Evolutionary conservation across 2,329 filamentous ascomycete species (phyloP), one percentile per base, ranked within the genome.

Genomic region (Penicillium sp.): DNA sequence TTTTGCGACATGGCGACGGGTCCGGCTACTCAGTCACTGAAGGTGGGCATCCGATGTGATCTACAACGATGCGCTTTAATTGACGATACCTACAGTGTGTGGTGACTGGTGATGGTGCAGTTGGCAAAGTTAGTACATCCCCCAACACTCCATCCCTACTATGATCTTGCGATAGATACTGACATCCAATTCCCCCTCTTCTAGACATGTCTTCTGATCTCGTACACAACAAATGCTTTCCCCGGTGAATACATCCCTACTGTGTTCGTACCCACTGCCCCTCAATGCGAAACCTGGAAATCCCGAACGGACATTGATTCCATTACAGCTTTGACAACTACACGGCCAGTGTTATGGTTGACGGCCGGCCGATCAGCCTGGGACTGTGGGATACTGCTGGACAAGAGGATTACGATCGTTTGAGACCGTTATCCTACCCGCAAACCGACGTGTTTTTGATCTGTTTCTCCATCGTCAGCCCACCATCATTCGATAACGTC

Each of bases 241-340:
- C 94, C 94, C n/a, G 94, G 94, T 78, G 94, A 99, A 83, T 99
- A 99, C 79, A 97, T 99, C 70, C 94, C 94, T 67, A 99, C 94
- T 70, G 94, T 99, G 75, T 78, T 66, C 68, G 75, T 76, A 55
- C 47, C 63, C 64, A 17, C 47, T 55, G 53, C 70, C 60, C 65
- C 55, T 43, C 19, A 47, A 49, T 43, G 60, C 39, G 25, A 68
- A 41, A 21, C 48, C 33, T 38, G 48, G 12, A 33, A 41, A 41
- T 42, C 50, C 15, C 38, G 29, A 53, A 49, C 49, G 50, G 51
- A 63, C 58, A 51, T 67, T 67, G 56, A 64, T 66, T 45, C 50
- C 59, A 43, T 49, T 27, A 33, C 67, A 96, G 92, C 63, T 97
- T 97, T 79, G 93, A 97, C 76, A 99, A 99, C 82, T 97, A 97